Base-by-base conservation (phyloP, 192 early-diverging fungal species). In the Coemansia sp. region DNA sequence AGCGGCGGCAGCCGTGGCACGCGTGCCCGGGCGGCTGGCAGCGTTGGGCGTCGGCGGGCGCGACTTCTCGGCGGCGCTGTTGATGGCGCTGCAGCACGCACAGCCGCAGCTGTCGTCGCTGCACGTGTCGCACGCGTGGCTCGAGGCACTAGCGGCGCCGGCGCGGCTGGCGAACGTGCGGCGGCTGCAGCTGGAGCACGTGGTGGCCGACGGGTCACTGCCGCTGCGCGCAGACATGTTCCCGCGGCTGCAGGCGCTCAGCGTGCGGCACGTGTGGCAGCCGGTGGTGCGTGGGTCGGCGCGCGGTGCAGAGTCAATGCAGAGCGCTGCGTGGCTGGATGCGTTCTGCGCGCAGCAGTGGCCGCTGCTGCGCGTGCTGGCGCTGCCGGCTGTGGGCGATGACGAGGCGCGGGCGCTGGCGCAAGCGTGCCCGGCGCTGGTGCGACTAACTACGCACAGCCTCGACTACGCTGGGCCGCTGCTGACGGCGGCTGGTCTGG, bases 391-490 rank as follows among this genome's bases (percentile, higher is more conserved):
- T n/a, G 45, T 78, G 2, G 49, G 57, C 38, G 74, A 78, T 45
- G 11, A 24, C 21, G 74, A 78, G n/a, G 64, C 68, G 0, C 45
- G 34, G 13, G 34, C 13, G 11, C 58, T 78, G 42, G 17, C 57
- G 19, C 21, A 15, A 4, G 68, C 74, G 0, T 78, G 74, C 37
- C 74, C 68, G 13, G 23, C 11, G 17, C 61, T 78, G 22, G 38
- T 39, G 23, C 74, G 65, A 23, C 68, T 78, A n/a, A 41, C 53
- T 11, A 78, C 74, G 4, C 47, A 61, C 53, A 78, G 74, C 51
- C 68, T 78, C 33, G 74, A 78, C 68, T 78, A 78, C 50, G 33
- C 68, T 22, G 74, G 74, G 3, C 74, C 74, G 38, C 64, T 40
- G n/a, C 64, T 78, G 42, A 67, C 68, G 10, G 64, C 74, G 5